Conservation (phyloP, 106 monocot species). For the Apostasia ramifera region DNA sequence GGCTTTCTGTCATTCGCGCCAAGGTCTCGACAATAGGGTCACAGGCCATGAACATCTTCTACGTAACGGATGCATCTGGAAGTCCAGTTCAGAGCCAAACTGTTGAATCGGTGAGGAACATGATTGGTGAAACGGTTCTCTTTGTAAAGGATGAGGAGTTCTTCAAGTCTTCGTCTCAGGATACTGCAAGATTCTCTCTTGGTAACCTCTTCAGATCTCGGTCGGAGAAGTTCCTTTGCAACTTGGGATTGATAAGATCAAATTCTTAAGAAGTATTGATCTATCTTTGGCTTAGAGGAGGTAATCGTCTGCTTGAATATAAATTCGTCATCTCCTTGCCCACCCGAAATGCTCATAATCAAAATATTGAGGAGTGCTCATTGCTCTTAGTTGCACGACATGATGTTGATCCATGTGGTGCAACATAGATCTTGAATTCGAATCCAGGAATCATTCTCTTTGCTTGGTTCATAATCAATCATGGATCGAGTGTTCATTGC, state of each 20-base stretch:
- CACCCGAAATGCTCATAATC: no score
- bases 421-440: no score
- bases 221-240: constrained; percentile 74
- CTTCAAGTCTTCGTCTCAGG: constrained; percentile 21
- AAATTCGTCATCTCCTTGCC: no score
- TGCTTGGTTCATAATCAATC: no score
- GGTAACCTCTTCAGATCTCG: constrained; percentile 71
- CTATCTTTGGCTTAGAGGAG: no score
- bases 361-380: neutral
- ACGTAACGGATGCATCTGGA: constrained; percentile 70
- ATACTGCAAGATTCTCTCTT: constrained; percentile 49
- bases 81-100: constrained; percentile 35
- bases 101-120: constrained; percentile 60
- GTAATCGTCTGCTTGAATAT: no score
- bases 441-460: no score
- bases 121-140: constrained; percentile 62
- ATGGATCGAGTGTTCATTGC: no score
- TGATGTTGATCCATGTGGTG: neutral
- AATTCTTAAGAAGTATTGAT: constrained; percentile 21
- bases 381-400: neutral
- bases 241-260: constrained; percentile 69
- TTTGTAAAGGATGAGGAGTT: constrained; percentile 48
- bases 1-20: constrained; percentile 56
- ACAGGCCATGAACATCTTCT: constrained; percentile 76
- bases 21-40: constrained; percentile 68